Evolutionary conservation across 176 grass and related monocot species (phyloP), one percentile per base, ranked within the genome.

Genomic region (Rhipidocladum racemiflorum): DNA sequence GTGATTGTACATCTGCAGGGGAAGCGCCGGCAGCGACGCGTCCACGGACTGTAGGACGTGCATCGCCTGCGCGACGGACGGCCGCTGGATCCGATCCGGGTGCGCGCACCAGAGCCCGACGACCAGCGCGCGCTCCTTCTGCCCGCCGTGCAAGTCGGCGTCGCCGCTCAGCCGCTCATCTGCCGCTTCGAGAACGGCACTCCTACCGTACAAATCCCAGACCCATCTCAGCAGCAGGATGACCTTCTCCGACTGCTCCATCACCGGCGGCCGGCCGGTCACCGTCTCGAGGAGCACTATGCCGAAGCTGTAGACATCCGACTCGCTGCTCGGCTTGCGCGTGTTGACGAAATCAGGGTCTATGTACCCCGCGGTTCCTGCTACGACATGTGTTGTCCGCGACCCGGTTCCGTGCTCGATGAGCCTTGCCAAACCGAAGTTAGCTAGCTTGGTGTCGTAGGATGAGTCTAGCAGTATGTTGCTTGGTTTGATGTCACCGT

Each of bases 21-120:
- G 46, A 14, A 48, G 46, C 4, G 46, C 14, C 14, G 67, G 67
- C 67, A 70, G 67, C n/a, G 10, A 1, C 23, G 4, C 10, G 10
- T 59, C 56, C 3, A 25, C 56, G 4, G 56, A 59, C 9, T 25
- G 29, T 29, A 74, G 71, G 9, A 36, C 28, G 71, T 50, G 2
- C 71, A 74, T 55, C 1, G 71, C 71, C 28, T 74, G 71, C 0
- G 46, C 17, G 18, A 74, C 2, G 5, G 71, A 74, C 4, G 89
- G 89, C n/a, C 89, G 80, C 11, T 68, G 46, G 2, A 21, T 69
- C 10, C 39, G 51, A 2, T 84, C 75, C 1, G 85, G 89, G 49
- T 85, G 77, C 5, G 83, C 83, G 24, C 87, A 89, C 82, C 76
- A 59, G 1, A 59, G 4, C 56, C 56, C 56, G 3, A 4, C 10